Evolutionary conservation across 2,329 filamentous ascomycete genomes (phyloP).

Genomic region (Alternaria viburni): DNA sequence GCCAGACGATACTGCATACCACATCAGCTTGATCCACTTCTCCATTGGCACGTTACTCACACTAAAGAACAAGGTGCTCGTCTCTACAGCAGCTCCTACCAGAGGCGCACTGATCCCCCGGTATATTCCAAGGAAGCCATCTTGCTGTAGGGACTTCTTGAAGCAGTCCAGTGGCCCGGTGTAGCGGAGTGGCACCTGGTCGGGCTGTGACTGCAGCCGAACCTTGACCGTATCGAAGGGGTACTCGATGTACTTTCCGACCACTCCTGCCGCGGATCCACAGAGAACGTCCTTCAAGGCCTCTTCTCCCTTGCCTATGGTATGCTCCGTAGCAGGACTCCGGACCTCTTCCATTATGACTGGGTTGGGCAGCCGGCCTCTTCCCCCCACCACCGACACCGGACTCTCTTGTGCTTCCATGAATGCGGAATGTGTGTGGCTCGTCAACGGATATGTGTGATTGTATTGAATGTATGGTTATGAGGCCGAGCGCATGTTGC

Average conservation of each 20-base stretch:
- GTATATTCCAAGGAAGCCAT: constrained; percentile 84
- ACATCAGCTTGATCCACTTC: constrained; percentile 24
- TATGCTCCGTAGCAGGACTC: constrained; percentile 16
- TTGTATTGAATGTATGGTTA: constrained; percentile 17
- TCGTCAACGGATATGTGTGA: constrained; percentile 10
- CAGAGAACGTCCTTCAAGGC: constrained; percentile 86
- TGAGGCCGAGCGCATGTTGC: constrained; percentile 28
- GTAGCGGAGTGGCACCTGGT: constrained; percentile 81
- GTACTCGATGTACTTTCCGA: constrained; percentile 96
- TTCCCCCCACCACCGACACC: constrained; percentile 41
- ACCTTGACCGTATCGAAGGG: constrained; percentile 99
- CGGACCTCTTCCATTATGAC: constrained; percentile 27
- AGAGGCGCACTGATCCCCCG: constrained; percentile 91
- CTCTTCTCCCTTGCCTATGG: constrained; percentile 61
- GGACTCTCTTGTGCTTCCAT: constrained; percentile 44
- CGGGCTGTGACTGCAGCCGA: constrained; percentile 92
- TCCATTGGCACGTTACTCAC: constrained; percentile 38
- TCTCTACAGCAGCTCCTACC: constrained; percentile 89
- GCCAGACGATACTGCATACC: constrained; percentile 53
- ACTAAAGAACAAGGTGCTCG: constrained; percentile 90
- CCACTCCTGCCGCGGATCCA: constrained; percentile 87
- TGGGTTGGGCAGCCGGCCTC: constrained; percentile 26
- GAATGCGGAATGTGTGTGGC: constrained; percentile 5
- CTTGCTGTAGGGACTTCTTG: constrained; percentile 77
- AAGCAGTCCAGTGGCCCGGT: constrained; percentile 92